phyloP scores from a whole-genome alignment of 2,329 filamentous ascomycete species.

The Fusarium verticillioides region DNA sequence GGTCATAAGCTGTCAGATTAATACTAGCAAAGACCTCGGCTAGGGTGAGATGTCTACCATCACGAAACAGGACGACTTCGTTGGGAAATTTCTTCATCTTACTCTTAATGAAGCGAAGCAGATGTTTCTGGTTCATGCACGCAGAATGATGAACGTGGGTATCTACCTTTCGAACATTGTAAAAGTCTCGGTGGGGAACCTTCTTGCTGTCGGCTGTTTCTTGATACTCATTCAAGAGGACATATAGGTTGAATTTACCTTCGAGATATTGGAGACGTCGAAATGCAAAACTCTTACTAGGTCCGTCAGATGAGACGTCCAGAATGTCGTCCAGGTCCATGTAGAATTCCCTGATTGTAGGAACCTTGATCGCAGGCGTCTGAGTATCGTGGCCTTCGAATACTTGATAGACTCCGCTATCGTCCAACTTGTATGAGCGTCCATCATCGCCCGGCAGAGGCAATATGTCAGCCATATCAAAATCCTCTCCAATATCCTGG shows the following conservation, averaged over 20 bases:
- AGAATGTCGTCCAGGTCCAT: conserved; percentile 91
- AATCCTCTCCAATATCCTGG: conserved; percentile 91
- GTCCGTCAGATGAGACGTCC: conserved; percentile 91
- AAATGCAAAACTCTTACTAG: conserved; percentile 97
- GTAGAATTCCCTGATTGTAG: conserved; percentile 94
- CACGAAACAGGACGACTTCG: conserved; percentile 90
- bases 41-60: conserved; percentile 91
- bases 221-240: conserved; percentile 94
- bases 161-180: conserved; percentile 98
- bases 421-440: conserved; percentile 82
- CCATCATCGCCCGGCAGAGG: conserved; percentile 78
- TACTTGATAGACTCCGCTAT: conserved; percentile 90
- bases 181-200: conserved; percentile 97
- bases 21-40: conserved; percentile 97
- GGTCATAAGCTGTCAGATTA: conserved; percentile 94
- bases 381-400: conserved; percentile 76
- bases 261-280: conserved; percentile 94
- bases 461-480: conserved; percentile 80
- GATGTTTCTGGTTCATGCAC: conserved; percentile 99
- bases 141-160: conserved; percentile 99
- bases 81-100: conserved; percentile 99
- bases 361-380: conserved; percentile 82
- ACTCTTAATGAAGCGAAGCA: conserved; percentile 98
- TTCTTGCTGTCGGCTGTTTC: conserved; percentile 98
- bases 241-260: conserved; percentile 96